These are phyloP conservation scores for Sicyos edulis DNA, from an alignment of 306 rosid genomes.

Conservation along the genomic window DNA sequence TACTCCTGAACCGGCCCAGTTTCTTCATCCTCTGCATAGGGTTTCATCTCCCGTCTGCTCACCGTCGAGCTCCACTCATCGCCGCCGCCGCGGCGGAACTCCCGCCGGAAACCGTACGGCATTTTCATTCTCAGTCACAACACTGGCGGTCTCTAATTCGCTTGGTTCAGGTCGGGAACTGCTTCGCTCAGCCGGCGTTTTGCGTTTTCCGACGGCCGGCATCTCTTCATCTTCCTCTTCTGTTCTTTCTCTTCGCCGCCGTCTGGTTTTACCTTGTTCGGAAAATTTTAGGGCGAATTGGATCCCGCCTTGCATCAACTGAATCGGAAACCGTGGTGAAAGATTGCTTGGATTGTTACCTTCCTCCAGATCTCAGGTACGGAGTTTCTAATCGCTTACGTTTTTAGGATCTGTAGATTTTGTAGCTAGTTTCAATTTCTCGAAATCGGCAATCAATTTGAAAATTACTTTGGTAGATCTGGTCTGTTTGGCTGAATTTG, in stretches of 20 bases:
- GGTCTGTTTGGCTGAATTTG: background rate
- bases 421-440: slow-evolving; percentile 5
- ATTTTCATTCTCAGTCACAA: slow-evolving; percentile 26
- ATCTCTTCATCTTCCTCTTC: background rate
- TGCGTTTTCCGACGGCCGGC: slow-evolving; percentile 1
- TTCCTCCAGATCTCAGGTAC: slow-evolving; percentile 23
- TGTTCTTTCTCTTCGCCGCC: background rate
- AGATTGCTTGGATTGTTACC: background rate
- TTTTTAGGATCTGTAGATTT: background rate
- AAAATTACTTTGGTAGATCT: background rate
- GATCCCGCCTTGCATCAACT: slow-evolving; percentile 24
- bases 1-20: background rate
- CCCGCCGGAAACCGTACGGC: background rate
- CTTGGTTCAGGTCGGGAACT: slow-evolving; percentile 99
- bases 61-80: background rate
- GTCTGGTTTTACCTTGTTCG: background rate
- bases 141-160: slow-evolving; percentile 91
- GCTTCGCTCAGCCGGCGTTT: slow-evolving; percentile 23
- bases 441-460: background rate
- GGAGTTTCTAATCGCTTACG: background rate
- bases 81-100: background rate
- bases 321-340: slow-evolving; percentile 18
- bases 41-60: background rate
- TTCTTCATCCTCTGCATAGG: slow-evolving; percentile 2
- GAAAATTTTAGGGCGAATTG: slow-evolving; percentile 10